phyloP scores from a whole-genome alignment of 305 asterid species.

The Solanum hybrid region DNA sequence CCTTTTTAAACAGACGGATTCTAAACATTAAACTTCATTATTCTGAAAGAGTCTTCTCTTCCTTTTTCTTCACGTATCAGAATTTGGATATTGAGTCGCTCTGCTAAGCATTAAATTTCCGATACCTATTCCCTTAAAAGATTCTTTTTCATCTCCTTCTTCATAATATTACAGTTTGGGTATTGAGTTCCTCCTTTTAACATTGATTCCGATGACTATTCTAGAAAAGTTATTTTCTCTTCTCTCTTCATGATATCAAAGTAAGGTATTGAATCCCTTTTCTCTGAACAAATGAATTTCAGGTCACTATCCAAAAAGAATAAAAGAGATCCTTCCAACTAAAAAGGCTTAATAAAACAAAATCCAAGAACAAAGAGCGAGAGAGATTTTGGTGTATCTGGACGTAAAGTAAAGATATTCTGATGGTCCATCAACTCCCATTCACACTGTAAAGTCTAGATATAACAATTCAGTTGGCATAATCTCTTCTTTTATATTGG shows the following conservation, averaged over 20 bases:
- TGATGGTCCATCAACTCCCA: neutral
- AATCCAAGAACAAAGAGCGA: neutral
- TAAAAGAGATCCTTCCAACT: neutral
- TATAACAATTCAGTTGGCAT: neutral
- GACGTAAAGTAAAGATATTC: neutral
- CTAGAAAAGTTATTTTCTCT: neutral
- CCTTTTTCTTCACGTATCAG: neutral
- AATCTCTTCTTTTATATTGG: neutral
- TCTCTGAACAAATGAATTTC: neutral
- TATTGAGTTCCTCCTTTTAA: neutral
- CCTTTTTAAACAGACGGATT: neutral
- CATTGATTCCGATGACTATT: neutral
- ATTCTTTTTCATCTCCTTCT: neutral
- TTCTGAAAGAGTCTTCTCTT: neutral
- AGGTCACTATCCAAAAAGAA: neutral
- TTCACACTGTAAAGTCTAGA: neutral
- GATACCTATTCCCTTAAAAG: neutral
- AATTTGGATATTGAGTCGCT: neutral
- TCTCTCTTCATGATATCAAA: neutral
- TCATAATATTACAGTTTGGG: neutral
- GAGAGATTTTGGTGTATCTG: neutral
- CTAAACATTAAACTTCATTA: neutral
- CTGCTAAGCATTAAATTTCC: neutral
- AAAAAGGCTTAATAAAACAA: constrained; percentile 1
- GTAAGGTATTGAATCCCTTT: neutral